A percentile compares a stretch with the other conserved stretches of the same genome.
phyloP scores from a whole-genome alignment of 345 rosid species.

The Acer saccharum region DNA sequence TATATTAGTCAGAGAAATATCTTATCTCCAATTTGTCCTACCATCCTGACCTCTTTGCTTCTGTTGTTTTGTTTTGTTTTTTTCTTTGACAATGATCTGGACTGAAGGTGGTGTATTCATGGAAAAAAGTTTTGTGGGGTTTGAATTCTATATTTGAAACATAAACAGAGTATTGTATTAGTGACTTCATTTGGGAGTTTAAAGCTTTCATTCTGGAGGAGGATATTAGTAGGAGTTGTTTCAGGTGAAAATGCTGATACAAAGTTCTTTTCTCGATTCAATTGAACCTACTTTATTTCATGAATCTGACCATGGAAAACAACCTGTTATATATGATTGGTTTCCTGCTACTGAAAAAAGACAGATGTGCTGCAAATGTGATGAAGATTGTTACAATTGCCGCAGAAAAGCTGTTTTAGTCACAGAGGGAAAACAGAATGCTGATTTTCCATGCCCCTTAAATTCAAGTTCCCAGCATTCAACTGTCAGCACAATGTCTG shows the following conservation, averaged over 20 bases:
- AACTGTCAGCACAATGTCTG: slow-evolving; percentile 43
- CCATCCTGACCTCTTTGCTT: slow-evolving; percentile 1
- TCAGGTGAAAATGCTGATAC: slow-evolving; percentile 46
- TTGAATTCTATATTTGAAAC: slow-evolving; percentile 6
- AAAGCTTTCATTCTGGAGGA: neutral
- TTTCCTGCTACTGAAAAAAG: slow-evolving; percentile 34
- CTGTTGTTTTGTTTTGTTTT: neutral
- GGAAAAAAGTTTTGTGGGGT: slow-evolving; percentile 7
- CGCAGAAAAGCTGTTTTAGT: slow-evolving; percentile 37
- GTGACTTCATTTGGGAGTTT: slow-evolving; percentile 6
- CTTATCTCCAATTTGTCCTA: neutral
- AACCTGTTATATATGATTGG: slow-evolving; percentile 39
- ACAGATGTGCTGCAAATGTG: slow-evolving; percentile 58
- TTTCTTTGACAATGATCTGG: neutral
- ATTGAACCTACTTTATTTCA: slow-evolving; percentile 39
- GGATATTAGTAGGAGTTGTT: slow-evolving; percentile 14
- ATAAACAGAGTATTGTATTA: neutral
- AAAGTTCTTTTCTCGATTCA: slow-evolving; percentile 42
- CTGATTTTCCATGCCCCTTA: slow-evolving; percentile 35
- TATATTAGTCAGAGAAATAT: neutral
- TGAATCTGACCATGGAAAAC: slow-evolving; percentile 38
- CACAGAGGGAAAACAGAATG: slow-evolving; percentile 31
- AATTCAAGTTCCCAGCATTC: slow-evolving; percentile 43
- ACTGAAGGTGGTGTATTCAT: neutral
- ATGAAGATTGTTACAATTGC: slow-evolving; percentile 36